A percentile compares a stretch with the other conserved stretches of the same genome.
These are phyloP conservation scores for Salix udensis DNA, from an alignment of 345 rosid genomes.

Conservation along the genomic window DNA sequence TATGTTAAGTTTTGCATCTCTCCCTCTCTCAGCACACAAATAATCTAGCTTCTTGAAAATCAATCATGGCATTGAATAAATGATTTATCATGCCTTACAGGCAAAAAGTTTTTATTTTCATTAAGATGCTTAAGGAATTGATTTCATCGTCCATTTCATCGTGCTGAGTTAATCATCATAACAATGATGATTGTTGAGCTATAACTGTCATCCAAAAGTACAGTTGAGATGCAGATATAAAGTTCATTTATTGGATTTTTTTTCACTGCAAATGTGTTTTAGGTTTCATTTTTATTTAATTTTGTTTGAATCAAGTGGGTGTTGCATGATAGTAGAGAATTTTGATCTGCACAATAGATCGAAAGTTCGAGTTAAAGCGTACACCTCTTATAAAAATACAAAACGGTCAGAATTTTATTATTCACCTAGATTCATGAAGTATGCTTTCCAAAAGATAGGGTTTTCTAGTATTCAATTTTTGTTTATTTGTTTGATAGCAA, in stretches of 20 bases:
- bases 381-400: rapidly evolving
- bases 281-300: too few species aligned
- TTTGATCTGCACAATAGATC: too few species aligned
- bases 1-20: constrained; percentile 10
- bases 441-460: too few species aligned
- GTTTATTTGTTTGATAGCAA: too few species aligned
- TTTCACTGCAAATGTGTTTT: too few species aligned
- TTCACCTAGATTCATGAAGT: too few species aligned
- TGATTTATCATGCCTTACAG: background rate
- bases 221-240: background rate
- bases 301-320: too few species aligned
- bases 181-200: background rate
- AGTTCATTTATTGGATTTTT: background rate
- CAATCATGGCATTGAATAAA: constrained; percentile 5
- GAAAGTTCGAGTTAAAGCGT: rapidly evolving
- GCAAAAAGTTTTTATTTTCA: background rate
- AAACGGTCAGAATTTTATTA: too few species aligned
- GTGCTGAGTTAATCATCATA: background rate
- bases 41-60: constrained; percentile 4
- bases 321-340: too few species aligned
- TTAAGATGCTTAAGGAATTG: background rate
- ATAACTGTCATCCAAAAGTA: background rate
- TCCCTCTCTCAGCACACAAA: background rate
- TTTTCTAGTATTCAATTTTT: too few species aligned
- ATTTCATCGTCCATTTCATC: background rate